A percentile compares a stretch with the other conserved stretches of the same genome.
These are phyloP conservation scores for Akebia trifoliata DNA, from an alignment of 164 flowering plant species.

Conservation along the genomic window DNA sequence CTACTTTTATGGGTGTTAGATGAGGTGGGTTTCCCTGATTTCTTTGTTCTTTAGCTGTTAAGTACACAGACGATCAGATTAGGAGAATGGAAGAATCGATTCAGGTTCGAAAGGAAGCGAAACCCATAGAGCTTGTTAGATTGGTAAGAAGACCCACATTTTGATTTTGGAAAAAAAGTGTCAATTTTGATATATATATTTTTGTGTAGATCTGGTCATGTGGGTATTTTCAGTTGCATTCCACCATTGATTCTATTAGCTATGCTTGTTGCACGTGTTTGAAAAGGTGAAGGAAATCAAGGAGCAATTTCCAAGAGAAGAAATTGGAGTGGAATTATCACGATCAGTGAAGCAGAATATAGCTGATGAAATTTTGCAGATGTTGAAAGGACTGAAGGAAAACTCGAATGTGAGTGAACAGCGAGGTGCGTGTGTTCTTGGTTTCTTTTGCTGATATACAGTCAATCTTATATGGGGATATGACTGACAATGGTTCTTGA, in stretches of 20 bases:
- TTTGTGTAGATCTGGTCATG: conserved; percentile 4
- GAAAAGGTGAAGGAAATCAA: conserved; percentile 50
- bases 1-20: not conserved
- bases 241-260: conserved; percentile 1
- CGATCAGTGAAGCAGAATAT: conserved; percentile 49
- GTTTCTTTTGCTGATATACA: not conserved
- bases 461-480: no score
- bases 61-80: conserved; percentile 73
- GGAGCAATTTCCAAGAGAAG: conserved; percentile 31
- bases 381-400: conserved; percentile 43
- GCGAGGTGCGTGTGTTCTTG: conserved; percentile 50
- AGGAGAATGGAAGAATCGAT: conserved; percentile 82
- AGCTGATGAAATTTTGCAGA: conserved; percentile 53
- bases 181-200: not conserved
- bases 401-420: conserved; percentile 40
- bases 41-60: conserved; percentile 38
- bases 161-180: not conserved
- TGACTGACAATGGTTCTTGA: no score
- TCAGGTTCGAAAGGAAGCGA: conserved; percentile 53
- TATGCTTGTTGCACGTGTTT: conserved; percentile 1
- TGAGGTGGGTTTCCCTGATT: conserved; percentile 3
- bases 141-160: conserved; percentile 47
- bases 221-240: not conserved
- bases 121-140: conserved; percentile 62
- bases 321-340: conserved; percentile 33